phyloP scores from a whole-genome alignment of 176 grass and related monocot genomes.

The Musa troglodytarum region DNA sequence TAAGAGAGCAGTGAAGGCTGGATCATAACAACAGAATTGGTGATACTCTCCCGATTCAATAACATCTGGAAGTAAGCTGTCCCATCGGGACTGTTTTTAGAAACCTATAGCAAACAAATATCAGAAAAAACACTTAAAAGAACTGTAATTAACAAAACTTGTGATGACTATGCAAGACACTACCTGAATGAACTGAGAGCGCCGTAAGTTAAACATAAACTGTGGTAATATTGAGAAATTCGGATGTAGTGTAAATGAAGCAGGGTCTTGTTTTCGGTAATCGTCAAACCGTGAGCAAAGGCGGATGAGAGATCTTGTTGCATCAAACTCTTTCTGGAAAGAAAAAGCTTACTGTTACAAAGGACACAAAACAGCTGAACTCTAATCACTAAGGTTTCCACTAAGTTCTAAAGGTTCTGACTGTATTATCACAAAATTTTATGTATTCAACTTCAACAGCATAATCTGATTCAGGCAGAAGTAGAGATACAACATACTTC shows the following conservation, averaged over 20 bases:
- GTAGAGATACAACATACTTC: neutral
- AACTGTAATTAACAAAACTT: neutral
- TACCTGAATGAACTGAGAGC: conserved; percentile 97
- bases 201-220: conserved; percentile 96
- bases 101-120: conserved; percentile 11
- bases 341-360: neutral
- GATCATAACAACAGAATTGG: conserved; percentile 95
- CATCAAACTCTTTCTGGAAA: conserved; percentile 86
- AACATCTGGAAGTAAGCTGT: conserved; percentile 96
- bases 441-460: neutral
- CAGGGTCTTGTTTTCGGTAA: conserved; percentile 83
- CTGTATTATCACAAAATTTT: neutral
- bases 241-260: conserved; percentile 82
- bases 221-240: conserved; percentile 97
- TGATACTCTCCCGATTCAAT: conserved; percentile 82
- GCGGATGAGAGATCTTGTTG: conserved; percentile 81
- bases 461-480: neutral
- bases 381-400: neutral
- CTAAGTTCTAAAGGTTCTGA: neutral
- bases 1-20: conserved; percentile 83
- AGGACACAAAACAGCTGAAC: conserved; percentile 1
- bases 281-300: conserved; percentile 90
- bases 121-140: conserved; percentile 6
- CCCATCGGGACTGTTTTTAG: conserved; percentile 49
- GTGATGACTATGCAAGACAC: conserved; percentile 13